Conservation (phyloP, 2,329 filamentous ascomycete species). For the Scedosporium minutisporum region DNA sequence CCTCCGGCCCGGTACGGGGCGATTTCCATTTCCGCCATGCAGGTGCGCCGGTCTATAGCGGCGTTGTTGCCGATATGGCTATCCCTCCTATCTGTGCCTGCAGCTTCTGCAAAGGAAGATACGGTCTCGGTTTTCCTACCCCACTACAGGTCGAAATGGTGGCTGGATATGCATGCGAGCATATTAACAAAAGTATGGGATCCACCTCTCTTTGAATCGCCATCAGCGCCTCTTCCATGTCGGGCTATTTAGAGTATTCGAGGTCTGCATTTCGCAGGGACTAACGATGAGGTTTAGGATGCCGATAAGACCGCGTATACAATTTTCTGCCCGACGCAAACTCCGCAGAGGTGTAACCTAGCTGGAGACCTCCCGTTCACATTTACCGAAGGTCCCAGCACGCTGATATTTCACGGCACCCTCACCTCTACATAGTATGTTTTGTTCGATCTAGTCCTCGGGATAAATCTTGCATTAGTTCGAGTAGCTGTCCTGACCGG, state of each 20-base stretch:
- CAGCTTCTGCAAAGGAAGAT: not conserved
- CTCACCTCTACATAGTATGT: constrained; percentile 32
- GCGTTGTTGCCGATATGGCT: not conserved
- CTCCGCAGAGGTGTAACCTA: constrained; percentile 31
- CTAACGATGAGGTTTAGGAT: constrained; percentile 20
- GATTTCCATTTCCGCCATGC: constrained; percentile 1
- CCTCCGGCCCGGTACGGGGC: not conserved
- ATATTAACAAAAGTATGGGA: constrained; percentile 30
- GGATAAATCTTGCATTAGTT: too few species aligned
- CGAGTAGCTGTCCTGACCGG: not conserved
- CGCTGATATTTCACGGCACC: constrained; percentile 33
- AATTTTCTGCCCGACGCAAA: constrained; percentile 35
- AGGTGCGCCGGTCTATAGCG: constrained; percentile 6
- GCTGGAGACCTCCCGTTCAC: constrained; percentile 37
- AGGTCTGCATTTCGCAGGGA: not conserved
- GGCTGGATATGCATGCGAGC: constrained; percentile 35
- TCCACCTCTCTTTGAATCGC: too few species aligned
- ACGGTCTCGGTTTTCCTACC: constrained; percentile 25
- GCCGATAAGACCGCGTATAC: constrained; percentile 33
- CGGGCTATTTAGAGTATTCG: too few species aligned
- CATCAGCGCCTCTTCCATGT: too few species aligned
- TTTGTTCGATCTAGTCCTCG: not conserved
- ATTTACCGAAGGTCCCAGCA: constrained; percentile 34
- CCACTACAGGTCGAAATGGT: constrained; percentile 29
- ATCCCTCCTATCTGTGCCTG: not conserved